phyloP scores from a whole-genome alignment of 768 basidiomycete species.

The Asterophora parasitica region DNA sequence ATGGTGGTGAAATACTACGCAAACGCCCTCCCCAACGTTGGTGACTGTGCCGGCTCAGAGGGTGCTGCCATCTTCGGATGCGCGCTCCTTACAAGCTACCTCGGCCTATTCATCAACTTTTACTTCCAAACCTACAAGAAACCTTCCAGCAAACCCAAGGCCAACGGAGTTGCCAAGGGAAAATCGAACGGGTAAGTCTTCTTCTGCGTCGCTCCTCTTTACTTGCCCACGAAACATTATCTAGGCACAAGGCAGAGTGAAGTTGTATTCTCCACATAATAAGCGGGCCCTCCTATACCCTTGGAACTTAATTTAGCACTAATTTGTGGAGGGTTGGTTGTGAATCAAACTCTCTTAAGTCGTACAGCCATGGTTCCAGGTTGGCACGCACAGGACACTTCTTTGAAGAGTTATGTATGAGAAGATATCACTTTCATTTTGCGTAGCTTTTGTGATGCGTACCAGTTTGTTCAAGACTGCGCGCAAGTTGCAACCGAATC shows the following conservation, averaged over 20 bases:
- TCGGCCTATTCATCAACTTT: constrained; percentile 94
- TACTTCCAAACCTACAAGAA: constrained; percentile 84
- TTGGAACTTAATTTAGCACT: constrained; percentile 29
- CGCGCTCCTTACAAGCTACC: constrained; percentile 81
- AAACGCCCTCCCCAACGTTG: constrained; percentile 58
- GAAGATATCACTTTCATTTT: too few relatives aligned
- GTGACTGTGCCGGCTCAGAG: constrained; percentile 87
- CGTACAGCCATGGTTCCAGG: constrained; percentile 1
- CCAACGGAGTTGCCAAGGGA: constrained; percentile 42
- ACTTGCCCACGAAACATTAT: constrained; percentile 9
- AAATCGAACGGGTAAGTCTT: constrained; percentile 35
- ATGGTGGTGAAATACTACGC: constrained; percentile 63
- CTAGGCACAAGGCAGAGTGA: constrained; percentile 31
- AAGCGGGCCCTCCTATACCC: constrained; percentile 32
- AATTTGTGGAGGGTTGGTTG: constrained; percentile 24
- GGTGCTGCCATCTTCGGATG: constrained; percentile 87
- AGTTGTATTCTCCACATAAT: constrained; percentile 20
- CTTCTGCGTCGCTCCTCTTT: neutral
- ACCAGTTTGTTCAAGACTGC: too few relatives aligned
- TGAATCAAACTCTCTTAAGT: constrained; percentile 6
- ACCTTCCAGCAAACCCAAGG: constrained; percentile 35
- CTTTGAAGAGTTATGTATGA: too few relatives aligned
- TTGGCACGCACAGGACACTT: too few relatives aligned
- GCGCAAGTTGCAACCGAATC: too few relatives aligned
- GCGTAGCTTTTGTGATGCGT: too few relatives aligned